Base-by-base conservation (phyloP, 2,329 filamentous ascomycete species). In the Colletotrichum echinochloae region DNA sequence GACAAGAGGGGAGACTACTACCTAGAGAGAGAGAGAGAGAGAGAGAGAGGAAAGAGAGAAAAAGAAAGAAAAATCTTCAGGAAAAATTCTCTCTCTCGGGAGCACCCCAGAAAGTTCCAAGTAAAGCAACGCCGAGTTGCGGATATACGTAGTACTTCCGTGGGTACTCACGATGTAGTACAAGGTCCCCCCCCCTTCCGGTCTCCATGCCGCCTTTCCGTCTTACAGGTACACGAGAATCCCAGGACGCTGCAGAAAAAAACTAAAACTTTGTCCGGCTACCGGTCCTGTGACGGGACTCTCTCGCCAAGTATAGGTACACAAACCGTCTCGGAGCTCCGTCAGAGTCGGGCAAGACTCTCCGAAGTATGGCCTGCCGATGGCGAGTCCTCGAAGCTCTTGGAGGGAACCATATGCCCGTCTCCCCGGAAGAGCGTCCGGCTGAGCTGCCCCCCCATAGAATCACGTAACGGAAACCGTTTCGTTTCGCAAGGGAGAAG, bases 381-480 rank as follows among this genome's bases (percentile, higher is more conserved):
- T n/a, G n/a, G n/a, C n/a, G n/a, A n/a, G n/a, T n/a, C n/a, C n/a
- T n/a, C n/a, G n/a, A n/a, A n/a, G n/a, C n/a, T 11, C 23, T 55
- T 55, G 5, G 30, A 37, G 23, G 23, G 20, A n/a, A 62, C 26
- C 18, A n/a, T 26, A 39, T 30, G 33, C 60, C 60, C 46, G 60
- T 18, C 48, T 44, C 20, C 20, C 48, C 48, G 60, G 60, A 18
- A 54, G 37, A 49, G 20, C 48, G 5, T 52, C 35, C 60, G 60
- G 48, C 4, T 16, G 26, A 39, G 30, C 26, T 26, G 44, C 33
- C 48, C 26, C 33, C 48, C 26, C 56, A 37, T n/a, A 26, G 14
- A 37, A 48, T 59, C 44, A 69, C 66, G 66, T 69, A 60, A 69
- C 14, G 23, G 18, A 65, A 68, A 62, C n/a, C 14, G 6, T 20